Base-by-base conservation (phyloP, 108 stramenopile genomes). In the Aurantiochytrium sp. region DNA sequence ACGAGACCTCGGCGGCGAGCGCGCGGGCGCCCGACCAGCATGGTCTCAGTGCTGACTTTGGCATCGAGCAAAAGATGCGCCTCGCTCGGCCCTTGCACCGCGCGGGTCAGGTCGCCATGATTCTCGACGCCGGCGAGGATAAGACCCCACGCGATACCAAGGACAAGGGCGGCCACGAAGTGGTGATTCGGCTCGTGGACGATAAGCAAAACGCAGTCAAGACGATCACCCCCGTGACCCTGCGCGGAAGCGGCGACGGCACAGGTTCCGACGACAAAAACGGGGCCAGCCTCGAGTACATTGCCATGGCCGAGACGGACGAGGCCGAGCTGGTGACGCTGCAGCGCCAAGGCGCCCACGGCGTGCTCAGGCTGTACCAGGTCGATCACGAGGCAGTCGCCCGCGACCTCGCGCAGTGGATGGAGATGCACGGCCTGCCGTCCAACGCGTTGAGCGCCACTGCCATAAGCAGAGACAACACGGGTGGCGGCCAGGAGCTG, bases 291-390 rank as follows among this genome's bases (percentile, higher is more conserved):
- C 45, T 81, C 6, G 73, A 81, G 15, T 81, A 24, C 19, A 12
- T 81, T 17, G 39, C 39, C 45, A 15, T 81, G 24, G 73, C 73
- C 6, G 73, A 81, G 45, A 48, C 45, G 21, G 39, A 81, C 39
- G 45, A 81, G 24, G 73, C 19, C 39, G 73, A 81, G 4, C 39
- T 81, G n/a, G 73, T 48, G 15, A 81, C 73, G 10, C 12, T 81
- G 27, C 73, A 81, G 73, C 73, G 73, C 2, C 39, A 81, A 48
- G 73, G 73, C 39, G 21, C 73, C 10, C 73, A 81, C n/a, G 73
- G 36, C 8, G 39, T 81, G 36, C 27, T 81, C 21, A 12, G 73
- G 6, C 45, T 81, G n/a, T 81, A 48, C 39, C 73, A 81, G 45
- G 45, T 81, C 45, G 73, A 81, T 30, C 42, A 41, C 3, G 42